phyloP scores from a whole-genome alignment of 106 monocot genomes.

The Allium fistulosum region DNA sequence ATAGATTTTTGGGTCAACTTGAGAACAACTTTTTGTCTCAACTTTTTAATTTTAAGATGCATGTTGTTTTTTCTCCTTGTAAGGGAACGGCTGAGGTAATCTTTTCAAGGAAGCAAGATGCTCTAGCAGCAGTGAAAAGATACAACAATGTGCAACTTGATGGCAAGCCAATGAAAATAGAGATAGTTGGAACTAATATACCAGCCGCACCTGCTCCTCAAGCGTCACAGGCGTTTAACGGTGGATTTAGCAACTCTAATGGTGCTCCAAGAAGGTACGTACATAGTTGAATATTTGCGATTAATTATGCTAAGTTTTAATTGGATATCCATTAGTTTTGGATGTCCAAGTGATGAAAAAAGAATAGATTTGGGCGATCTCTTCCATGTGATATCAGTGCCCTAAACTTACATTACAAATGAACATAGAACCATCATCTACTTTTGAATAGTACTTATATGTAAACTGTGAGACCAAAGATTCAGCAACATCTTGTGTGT shows the following conservation, averaged over 20 bases:
- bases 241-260: slow-evolving; percentile 31
- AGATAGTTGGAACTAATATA: slow-evolving; percentile 78
- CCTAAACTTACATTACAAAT: too few species aligned
- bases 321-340: too few species aligned
- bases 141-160: slow-evolving; percentile 99
- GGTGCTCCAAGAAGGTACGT: slow-evolving; percentile 54
- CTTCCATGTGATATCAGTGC: too few species aligned
- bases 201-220: slow-evolving; percentile 29
- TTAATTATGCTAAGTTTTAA: too few species aligned
- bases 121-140: slow-evolving; percentile 85
- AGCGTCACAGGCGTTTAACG: slow-evolving; percentile 28
- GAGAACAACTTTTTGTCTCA: background rate
- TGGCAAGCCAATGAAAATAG: slow-evolving; percentile 98
- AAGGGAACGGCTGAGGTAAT: slow-evolving; percentile 99
- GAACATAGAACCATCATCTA: too few species aligned
- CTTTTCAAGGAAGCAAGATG: slow-evolving; percentile 74
- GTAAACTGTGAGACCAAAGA: too few species aligned
- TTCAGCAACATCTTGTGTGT: too few species aligned
- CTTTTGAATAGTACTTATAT: too few species aligned
- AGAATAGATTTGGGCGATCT: too few species aligned
- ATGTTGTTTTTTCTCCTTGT: too few species aligned
- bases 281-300: background rate
- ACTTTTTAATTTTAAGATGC: too few species aligned
- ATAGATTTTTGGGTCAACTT: slow-evolving; percentile 3
- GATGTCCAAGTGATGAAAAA: too few species aligned